These are phyloP conservation scores for Colletotrichum sp. DNA, from an alignment of 2,329 filamentous ascomycete species.

Conservation along the genomic window DNA sequence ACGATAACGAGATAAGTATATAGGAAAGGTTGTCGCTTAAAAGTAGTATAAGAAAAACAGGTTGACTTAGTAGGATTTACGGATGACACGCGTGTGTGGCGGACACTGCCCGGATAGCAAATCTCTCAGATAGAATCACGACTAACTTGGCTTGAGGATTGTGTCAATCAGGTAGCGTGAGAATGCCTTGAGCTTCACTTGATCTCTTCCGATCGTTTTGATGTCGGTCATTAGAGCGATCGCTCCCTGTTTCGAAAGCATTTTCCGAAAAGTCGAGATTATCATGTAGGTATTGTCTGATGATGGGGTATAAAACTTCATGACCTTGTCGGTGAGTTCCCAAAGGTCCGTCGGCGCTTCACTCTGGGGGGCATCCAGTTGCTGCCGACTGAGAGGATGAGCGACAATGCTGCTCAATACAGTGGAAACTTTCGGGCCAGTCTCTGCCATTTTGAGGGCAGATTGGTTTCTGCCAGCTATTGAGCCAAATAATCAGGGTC, in stretches of 20 bases:
- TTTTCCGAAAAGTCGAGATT: not conserved
- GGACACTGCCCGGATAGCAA: not conserved
- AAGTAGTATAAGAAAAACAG: not conserved
- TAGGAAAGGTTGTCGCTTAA: not conserved
- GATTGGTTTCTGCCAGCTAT: too few relatives aligned
- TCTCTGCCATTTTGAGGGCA: not conserved
- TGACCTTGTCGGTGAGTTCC: not conserved
- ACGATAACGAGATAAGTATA: not conserved
- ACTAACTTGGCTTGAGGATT: not conserved
- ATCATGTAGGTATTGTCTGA: not conserved
- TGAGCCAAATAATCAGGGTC: too few relatives aligned
- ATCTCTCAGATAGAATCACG: not conserved
- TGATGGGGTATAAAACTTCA: not conserved
- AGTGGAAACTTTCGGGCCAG: not conserved
- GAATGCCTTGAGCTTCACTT: not conserved
- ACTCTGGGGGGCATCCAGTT: too few relatives aligned
- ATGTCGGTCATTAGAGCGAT: not conserved
- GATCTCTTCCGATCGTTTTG: not conserved
- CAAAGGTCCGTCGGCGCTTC: too few relatives aligned
- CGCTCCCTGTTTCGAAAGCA: not conserved
- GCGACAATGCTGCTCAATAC: not conserved
- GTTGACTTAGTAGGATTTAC: not conserved
- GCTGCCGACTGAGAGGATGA: not conserved
- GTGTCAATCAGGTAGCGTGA: not conserved
- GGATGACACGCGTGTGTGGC: not conserved